These are phyloP conservation scores for Prunus davidiana DNA, from an alignment of 306 rosid genomes.

Conservation along the genomic window DNA sequence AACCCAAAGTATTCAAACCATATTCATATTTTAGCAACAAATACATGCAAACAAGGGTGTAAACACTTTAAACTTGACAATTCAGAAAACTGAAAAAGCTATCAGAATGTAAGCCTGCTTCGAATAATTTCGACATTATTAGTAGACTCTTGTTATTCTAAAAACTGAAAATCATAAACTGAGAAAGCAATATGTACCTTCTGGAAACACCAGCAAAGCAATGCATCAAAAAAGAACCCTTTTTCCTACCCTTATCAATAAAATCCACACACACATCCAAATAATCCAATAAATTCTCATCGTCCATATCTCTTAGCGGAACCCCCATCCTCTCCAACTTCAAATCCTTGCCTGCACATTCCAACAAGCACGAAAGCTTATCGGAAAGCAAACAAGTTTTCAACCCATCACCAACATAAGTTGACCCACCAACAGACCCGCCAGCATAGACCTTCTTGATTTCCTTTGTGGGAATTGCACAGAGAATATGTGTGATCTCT, in stretches of 20 bases:
- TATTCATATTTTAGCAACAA: slow-evolving; percentile 32
- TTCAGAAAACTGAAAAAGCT: slow-evolving; percentile 15
- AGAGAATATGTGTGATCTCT: slow-evolving; percentile 63
- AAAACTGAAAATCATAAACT: background rate
- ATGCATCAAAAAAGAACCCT: slow-evolving; percentile 89
- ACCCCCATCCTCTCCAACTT: slow-evolving; percentile 85
- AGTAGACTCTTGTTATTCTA: background rate
- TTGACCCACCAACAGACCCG: slow-evolving; percentile 17
- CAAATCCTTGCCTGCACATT: slow-evolving; percentile 74
- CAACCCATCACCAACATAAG: slow-evolving; percentile 29
- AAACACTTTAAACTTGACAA: slow-evolving; percentile 19
- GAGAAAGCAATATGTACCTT: slow-evolving; percentile 45
- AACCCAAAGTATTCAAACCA: too few relatives aligned
- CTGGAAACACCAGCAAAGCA: slow-evolving; percentile 98
- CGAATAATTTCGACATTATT: background rate
- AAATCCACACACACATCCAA: slow-evolving; percentile 83
- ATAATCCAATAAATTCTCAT: slow-evolving; percentile 70
- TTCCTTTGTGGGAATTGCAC: slow-evolving; percentile 58
- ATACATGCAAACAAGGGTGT: slow-evolving; percentile 22
- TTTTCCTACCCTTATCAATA: slow-evolving; percentile 64
- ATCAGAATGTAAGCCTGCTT: background rate
- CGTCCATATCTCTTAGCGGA: slow-evolving; percentile 73
- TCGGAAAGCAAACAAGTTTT: slow-evolving; percentile 48
- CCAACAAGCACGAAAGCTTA: slow-evolving; percentile 61
- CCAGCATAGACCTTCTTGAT: slow-evolving; percentile 58